Conservation (phyloP, 192 early-diverging fungal species). For the Spizellomyces sp. region DNA sequence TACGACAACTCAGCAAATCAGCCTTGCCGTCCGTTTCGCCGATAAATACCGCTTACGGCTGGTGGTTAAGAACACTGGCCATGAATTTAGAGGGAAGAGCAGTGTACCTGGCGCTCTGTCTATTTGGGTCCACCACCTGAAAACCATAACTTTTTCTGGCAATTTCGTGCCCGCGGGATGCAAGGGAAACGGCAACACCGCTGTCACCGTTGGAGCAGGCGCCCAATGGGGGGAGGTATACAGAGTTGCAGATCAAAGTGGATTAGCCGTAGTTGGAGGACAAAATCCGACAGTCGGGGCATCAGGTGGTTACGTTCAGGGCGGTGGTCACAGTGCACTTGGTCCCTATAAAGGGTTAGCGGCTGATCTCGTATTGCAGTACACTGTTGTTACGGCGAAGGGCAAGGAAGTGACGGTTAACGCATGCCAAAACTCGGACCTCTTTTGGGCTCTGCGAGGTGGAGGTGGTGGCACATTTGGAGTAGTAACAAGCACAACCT, state of each 20-base stretch:
- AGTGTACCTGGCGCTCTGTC: constrained; percentile 46
- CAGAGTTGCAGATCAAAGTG: constrained; percentile 35
- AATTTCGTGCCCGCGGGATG: constrained; percentile 6
- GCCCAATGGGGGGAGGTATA: constrained; percentile 40
- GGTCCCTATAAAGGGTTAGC: constrained; percentile 29
- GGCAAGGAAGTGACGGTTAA: constrained; percentile 45
- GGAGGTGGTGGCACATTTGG: constrained; percentile 48
- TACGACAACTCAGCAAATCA: too few species aligned
- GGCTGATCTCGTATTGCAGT: constrained; percentile 55
- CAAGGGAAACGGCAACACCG: not conserved
- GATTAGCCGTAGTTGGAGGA: constrained; percentile 49
- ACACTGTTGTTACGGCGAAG: constrained; percentile 53
- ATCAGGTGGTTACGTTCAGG: constrained; percentile 41
- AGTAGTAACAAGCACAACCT: constrained; percentile 15
- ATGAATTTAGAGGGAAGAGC: constrained; percentile 50
- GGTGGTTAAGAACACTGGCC: constrained; percentile 60
- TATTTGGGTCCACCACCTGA: constrained; percentile 50
- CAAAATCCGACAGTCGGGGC: constrained; percentile 50
- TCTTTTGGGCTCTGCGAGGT: constrained; percentile 67
- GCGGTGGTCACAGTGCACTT: constrained; percentile 33
- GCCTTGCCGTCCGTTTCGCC: constrained; percentile 8
- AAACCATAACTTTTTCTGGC: constrained; percentile 26
- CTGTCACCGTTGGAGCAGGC: constrained; percentile 47
- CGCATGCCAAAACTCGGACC: constrained; percentile 43
- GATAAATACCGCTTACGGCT: constrained; percentile 45